A percentile compares a stretch with the other conserved stretches of the same genome.
Conservation (phyloP, 2,329 filamentous ascomycete species). For the Aspergillus sp. region DNA sequence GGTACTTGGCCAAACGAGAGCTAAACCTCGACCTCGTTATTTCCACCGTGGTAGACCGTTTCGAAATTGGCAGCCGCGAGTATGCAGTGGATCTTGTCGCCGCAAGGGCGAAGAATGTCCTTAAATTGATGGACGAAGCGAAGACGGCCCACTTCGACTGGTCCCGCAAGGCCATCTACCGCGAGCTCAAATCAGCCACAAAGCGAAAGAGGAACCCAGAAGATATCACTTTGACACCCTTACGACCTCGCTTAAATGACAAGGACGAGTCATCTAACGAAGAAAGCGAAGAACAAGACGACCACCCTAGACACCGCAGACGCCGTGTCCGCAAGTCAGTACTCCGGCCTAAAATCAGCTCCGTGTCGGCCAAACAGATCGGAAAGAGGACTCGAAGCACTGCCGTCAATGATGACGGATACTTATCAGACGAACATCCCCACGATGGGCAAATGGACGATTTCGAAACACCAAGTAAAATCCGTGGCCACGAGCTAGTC, state of each 20-base stretch:
- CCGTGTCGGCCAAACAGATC: constrained; percentile 33
- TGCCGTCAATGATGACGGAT: constrained; percentile 14
- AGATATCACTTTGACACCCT: constrained; percentile 25
- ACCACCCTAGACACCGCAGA: constrained; percentile 17
- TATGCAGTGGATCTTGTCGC: constrained; percentile 32
- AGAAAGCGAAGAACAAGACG: constrained; percentile 20
- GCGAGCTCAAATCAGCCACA: constrained; percentile 31
- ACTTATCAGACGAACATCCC: constrained; percentile 18
- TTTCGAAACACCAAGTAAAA: constrained; percentile 29
- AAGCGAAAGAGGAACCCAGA: constrained; percentile 19
- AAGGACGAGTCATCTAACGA: constrained; percentile 29
- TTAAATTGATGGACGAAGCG: constrained; percentile 33
- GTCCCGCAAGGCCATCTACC: constrained; percentile 37
- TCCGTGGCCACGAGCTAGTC: constrained; percentile 27
- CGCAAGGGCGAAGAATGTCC: constrained; percentile 24
- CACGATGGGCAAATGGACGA: constrained; percentile 21
- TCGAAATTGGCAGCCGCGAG: constrained; percentile 27
- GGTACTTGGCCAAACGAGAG: constrained; percentile 35
- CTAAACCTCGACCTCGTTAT: constrained; percentile 30
- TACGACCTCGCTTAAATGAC: constrained; percentile 21
- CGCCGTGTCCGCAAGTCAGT: constrained; percentile 37
- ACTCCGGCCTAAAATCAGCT: constrained; percentile 36
- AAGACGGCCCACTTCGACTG: constrained; percentile 31
- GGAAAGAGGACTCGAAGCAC: constrained; percentile 36
- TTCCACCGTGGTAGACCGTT: constrained; percentile 26